These are phyloP conservation scores for Prunella vulgaris DNA, from an alignment of 257 asterid species.

Conservation along the genomic window DNA sequence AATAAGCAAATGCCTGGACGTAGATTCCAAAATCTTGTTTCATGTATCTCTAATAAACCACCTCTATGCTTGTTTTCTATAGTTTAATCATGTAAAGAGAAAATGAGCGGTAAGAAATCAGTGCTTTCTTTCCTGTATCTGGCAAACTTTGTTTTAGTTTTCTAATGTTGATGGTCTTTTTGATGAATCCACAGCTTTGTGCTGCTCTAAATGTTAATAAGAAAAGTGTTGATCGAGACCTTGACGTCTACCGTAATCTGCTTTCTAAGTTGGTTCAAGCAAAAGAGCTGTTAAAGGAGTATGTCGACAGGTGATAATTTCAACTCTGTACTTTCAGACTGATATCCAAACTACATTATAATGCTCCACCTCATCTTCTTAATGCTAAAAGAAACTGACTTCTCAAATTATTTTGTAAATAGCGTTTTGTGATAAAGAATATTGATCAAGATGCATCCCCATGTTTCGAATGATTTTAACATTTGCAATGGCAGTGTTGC, in stretches of 20 bases:
- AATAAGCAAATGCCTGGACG: neutral
- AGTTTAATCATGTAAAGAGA: neutral
- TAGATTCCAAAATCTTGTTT: neutral
- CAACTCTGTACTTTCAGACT: neutral
- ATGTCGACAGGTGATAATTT: conserved; percentile 69
- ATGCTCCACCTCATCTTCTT: neutral
- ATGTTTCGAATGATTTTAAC: neutral
- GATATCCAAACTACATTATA: neutral
- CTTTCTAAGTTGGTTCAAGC: conserved; percentile 98
- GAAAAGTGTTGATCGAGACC: conserved; percentile 94
- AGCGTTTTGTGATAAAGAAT: neutral
- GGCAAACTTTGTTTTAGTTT: neutral
- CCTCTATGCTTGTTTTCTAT: neutral
- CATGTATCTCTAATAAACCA: neutral
- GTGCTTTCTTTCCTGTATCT: neutral
- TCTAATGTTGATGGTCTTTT: neutral
- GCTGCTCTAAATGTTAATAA: conserved; percentile 78
- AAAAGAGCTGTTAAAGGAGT: conserved; percentile 85
- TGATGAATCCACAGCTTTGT: conserved; percentile 64
- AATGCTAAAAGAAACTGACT: neutral
- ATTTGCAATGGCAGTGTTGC: neutral
- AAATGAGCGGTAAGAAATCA: neutral
- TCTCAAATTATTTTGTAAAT: neutral
- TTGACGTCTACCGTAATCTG: conserved; percentile 90
- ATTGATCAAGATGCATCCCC: neutral